Conservation (phyloP, 495 filamentous ascomycete genomes). For the Choiromyces venosus region DNA sequence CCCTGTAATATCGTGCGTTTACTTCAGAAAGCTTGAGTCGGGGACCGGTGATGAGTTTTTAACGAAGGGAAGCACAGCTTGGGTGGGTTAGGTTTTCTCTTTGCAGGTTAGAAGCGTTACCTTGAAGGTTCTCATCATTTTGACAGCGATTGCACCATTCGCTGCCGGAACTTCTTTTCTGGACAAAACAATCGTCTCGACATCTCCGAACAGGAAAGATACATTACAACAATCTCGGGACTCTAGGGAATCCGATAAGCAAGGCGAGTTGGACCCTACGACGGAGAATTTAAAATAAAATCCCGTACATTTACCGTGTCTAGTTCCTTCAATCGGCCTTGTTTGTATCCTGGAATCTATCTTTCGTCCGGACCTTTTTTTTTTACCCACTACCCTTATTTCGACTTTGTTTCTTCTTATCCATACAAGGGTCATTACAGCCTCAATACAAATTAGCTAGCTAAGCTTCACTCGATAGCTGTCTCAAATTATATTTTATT, state of each 20-base stretch:
- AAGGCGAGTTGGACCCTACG: background rate
- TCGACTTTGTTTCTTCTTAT: background rate
- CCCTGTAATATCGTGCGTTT: background rate
- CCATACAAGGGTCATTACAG: background rate
- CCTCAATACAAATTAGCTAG: background rate
- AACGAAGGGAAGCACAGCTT: constrained; percentile 27
- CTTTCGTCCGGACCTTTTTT: background rate
- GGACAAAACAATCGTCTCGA: background rate
- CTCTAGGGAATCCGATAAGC: background rate
- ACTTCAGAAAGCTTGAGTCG: background rate
- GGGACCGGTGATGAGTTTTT: constrained; percentile 30
- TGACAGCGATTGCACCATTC: constrained; percentile 38
- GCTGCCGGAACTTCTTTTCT: background rate
- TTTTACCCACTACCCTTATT: background rate
- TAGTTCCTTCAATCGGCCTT: background rate
- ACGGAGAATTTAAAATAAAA: background rate
- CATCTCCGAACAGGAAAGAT: background rate
- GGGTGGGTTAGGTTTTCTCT: constrained; percentile 30
- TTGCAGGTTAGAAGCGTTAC: constrained; percentile 14
- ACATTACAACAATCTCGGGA: background rate
- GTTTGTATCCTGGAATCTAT: background rate
- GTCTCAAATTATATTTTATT: background rate
- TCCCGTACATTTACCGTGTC: background rate
- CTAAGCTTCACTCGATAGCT: background rate
- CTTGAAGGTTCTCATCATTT: constrained; percentile 39